Conservation (phyloP, 1,284 basidiomycete genomes). For the Pascua sp. region DNA sequence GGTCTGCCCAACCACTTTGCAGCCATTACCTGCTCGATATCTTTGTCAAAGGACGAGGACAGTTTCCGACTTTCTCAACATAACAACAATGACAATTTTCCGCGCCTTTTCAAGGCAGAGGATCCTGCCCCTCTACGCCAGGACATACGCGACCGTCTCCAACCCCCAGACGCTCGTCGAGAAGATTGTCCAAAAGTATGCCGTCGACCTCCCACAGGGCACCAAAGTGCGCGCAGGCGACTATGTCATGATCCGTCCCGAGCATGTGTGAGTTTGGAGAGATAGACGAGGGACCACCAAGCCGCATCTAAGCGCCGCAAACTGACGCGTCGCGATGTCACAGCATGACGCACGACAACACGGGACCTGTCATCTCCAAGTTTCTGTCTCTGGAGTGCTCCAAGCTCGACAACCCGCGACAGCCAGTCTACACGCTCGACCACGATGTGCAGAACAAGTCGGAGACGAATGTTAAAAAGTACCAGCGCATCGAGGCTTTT, state of each 20-base stretch:
- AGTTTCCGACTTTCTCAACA: too few species aligned
- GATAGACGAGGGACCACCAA: too few species aligned
- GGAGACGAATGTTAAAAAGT: conserved; percentile 89
- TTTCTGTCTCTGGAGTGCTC: conserved; percentile 95
- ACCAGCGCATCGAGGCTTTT: conserved; percentile 86
- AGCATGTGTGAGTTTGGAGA: conserved; percentile 65
- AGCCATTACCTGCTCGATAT: too few species aligned
- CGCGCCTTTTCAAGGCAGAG: neutral
- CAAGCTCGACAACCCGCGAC: conserved; percentile 69
- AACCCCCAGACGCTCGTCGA: conserved; percentile 86
- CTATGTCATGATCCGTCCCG: conserved; percentile 98
- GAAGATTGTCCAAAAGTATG: conserved; percentile 96
- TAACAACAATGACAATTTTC: too few species aligned
- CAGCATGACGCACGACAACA: conserved; percentile 93
- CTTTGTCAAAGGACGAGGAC: too few species aligned
- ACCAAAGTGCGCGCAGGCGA: conserved; percentile 86
- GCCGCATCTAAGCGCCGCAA: neutral
- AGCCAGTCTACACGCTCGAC: conserved; percentile 90
- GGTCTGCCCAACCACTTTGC: too few species aligned
- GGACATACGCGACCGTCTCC: conserved; percentile 37
- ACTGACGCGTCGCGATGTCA: conserved; percentile 6
- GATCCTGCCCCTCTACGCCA: neutral
- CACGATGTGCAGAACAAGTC: conserved; percentile 98
- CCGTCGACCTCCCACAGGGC: conserved; percentile 74
- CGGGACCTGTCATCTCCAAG: conserved; percentile 93